These are phyloP conservation scores for Fusarium sulawesiense DNA, from an alignment of 2,329 filamentous ascomycete genomes.

Conservation along the genomic window DNA sequence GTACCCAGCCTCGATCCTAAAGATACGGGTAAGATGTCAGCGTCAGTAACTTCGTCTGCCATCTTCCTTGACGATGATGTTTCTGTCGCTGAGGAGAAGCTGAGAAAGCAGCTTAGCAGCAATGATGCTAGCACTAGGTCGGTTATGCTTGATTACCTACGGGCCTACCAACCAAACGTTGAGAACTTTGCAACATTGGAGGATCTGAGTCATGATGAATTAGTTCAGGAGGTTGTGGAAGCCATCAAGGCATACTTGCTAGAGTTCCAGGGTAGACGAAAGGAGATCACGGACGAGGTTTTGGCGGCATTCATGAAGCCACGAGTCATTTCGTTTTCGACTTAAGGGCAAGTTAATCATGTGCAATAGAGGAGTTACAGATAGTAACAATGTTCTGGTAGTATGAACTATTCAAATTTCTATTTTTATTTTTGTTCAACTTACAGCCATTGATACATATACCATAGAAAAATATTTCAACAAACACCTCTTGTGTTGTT, in stretches of 20 bases:
- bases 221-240: neutral
- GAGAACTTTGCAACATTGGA: neutral
- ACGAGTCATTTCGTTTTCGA: neutral
- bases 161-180: neutral
- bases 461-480: too few species aligned
- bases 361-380: neutral
- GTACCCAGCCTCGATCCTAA: constrained; percentile 4
- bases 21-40: neutral
- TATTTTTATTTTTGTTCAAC: too few species aligned
- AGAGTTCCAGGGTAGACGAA: neutral
- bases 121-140: neutral
- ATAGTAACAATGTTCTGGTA: neutral
- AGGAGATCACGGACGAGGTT: neutral
- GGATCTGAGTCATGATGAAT: neutral
- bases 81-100: neutral
- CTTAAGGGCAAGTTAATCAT: neutral
- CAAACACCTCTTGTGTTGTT: too few species aligned
- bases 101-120: constrained; percentile 5
- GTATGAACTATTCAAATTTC: too few species aligned
- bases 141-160: constrained; percentile 1
- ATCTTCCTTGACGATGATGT: neutral
- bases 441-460: too few species aligned
- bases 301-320: constrained; percentile 8
- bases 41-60: constrained; percentile 1
- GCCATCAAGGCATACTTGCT: constrained; percentile 4